Conservation (phyloP, 345 rosid species). For the Eucalyptus shirleyi region DNA sequence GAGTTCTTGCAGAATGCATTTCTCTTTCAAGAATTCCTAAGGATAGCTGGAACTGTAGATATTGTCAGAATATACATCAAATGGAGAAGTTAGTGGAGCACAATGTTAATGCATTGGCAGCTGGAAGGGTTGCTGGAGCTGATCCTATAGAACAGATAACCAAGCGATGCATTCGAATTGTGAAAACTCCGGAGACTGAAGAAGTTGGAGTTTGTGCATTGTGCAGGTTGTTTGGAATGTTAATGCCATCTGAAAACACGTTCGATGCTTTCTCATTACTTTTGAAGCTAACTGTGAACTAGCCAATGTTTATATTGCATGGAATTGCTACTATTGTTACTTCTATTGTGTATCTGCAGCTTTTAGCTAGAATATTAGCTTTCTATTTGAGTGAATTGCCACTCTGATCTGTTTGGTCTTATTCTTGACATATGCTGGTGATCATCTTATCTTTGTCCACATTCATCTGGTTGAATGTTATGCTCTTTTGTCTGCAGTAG, state of each 20-base stretch:
- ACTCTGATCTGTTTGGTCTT: background rate
- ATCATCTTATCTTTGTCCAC: background rate
- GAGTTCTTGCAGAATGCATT: conserved; percentile 34
- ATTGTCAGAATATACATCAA: conserved; percentile 46
- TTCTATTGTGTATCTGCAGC: background rate
- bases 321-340: background rate
- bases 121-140: conserved; percentile 81
- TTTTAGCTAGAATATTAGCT: background rate
- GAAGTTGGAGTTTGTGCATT: conserved; percentile 77
- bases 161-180: conserved; percentile 79
- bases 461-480: background rate
- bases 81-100: conserved; percentile 61
- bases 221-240: conserved; percentile 56
- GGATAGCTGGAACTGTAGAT: conserved; percentile 80
- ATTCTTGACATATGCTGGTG: background rate
- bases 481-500: conserved; percentile 35
- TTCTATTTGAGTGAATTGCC: background rate
- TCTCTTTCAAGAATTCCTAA: conserved; percentile 38
- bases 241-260: background rate
- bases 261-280: background rate
- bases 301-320: background rate
- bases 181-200: conserved; percentile 31
- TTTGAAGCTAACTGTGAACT: background rate
- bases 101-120: conserved; percentile 79
- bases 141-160: conserved; percentile 87